Evolutionary conservation across 345 rosid species (phyloP).

Genomic region (Hypericum androsaemum): DNA sequence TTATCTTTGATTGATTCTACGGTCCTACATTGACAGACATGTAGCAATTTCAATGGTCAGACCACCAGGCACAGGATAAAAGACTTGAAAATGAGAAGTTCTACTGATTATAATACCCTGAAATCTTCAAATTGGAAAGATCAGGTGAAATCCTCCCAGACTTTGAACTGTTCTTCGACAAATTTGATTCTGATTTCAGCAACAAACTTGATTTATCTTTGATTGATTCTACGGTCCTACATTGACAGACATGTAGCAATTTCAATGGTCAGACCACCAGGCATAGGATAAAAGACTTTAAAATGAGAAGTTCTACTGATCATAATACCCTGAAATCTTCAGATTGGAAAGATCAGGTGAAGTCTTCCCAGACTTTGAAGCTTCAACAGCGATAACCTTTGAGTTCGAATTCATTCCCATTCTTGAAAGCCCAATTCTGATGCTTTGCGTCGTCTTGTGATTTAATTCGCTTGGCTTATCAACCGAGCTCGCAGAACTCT

Average conservation of each 20-base stretch:
- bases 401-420: slow-evolving; percentile 25
- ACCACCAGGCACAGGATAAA: not conserved
- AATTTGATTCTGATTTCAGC: slow-evolving; percentile 19
- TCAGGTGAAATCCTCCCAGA: too few relatives aligned
- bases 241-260: slow-evolving; percentile 13
- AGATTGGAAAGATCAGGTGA: slow-evolving; percentile 34
- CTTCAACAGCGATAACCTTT: slow-evolving; percentile 30
- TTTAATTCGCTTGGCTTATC: slow-evolving; percentile 29
- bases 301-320: not conserved
- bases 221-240: slow-evolving; percentile 32
- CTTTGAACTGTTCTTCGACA: too few relatives aligned
- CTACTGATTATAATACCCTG: slow-evolving; percentile 26
- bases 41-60: not conserved
- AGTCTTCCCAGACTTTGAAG: slow-evolving; percentile 34
- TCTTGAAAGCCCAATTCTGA: slow-evolving; percentile 26
- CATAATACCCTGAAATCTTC: slow-evolving; percentile 35
- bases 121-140: slow-evolving; percentile 33
- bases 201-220: slow-evolving; percentile 29
- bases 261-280: not conserved
- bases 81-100: slow-evolving; percentile 5
- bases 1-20: slow-evolving; percentile 27
- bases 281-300: slow-evolving; percentile 1
- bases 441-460: slow-evolving; percentile 10
- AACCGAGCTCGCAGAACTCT: slow-evolving; percentile 25
- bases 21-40: slow-evolving; percentile 31